Evolutionary conservation across 2,329 filamentous ascomycete genomes (phyloP).

Genomic region (Aspergillus alliaceus): DNA sequence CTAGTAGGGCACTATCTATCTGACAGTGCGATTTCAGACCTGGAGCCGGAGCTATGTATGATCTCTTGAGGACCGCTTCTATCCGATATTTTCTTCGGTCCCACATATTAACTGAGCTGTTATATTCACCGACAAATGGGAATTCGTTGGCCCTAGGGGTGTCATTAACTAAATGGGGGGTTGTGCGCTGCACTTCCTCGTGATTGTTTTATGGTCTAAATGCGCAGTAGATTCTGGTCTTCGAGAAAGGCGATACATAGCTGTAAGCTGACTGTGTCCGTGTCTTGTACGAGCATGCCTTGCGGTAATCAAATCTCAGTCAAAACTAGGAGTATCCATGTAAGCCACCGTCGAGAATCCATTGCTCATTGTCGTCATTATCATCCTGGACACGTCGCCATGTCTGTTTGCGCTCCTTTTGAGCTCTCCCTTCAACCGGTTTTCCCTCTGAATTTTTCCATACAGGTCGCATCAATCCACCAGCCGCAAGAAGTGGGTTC

Average conservation of each 20-base stretch:
- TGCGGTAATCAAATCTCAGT: neutral
- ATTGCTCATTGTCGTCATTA: slow-evolving; percentile 49
- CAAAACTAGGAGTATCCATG: slow-evolving; percentile 32
- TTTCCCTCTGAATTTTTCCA: slow-evolving; percentile 42
- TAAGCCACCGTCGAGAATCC: slow-evolving; percentile 47
- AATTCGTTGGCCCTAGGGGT: no score
- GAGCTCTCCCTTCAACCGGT: slow-evolving; percentile 19
- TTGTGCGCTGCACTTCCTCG: neutral
- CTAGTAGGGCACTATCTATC: neutral
- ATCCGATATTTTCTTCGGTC: neutral
- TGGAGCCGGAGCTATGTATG: neutral
- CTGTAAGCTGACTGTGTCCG: neutral
- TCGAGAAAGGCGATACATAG: neutral
- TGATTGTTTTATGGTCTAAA: no score
- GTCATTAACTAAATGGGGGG: no score
- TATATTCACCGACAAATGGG: neutral
- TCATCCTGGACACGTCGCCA: slow-evolving; percentile 51
- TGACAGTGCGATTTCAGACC: neutral
- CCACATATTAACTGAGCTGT: neutral
- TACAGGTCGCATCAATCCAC: slow-evolving; percentile 45
- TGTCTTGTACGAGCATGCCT: neutral
- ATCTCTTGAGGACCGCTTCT: neutral
- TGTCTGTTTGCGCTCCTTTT: slow-evolving; percentile 39
- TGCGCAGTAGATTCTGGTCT: neutral
- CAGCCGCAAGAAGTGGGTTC: slow-evolving; percentile 45